Base-by-base conservation (phyloP, 2,329 filamentous ascomycete species). In the Beauveria sp. region DNA sequence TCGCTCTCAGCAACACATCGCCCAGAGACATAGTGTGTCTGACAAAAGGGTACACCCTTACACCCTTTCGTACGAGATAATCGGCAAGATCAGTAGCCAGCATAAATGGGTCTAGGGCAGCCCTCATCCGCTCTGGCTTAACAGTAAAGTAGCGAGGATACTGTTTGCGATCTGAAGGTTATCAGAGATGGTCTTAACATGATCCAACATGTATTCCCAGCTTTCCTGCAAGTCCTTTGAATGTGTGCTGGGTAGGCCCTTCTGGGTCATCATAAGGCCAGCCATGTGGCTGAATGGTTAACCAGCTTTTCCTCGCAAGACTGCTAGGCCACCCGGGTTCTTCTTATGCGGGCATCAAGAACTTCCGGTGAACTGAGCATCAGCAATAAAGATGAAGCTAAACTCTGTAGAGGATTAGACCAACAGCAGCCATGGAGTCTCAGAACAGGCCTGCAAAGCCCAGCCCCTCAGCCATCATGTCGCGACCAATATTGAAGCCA, bases 161-260 rank as follows among this genome's bases (percentile, higher is more conserved):
- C 92, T 89, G 26, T 89, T 89, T 31, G 90, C 89, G 68, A 96
- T 96, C 73, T 88, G 86, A 60, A 96, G 82, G 70, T 88, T 91
- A 78, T 96, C 89, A 62, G 82, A 83, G 64, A 95, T 82, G 6
- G 90, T 93, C 81, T 92, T 90, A 74, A 93, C 84, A 72, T 88
- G 85, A 74, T 96, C 90, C 54, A 96, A 83, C 76, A 96, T 85
- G n/a, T 89, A 88, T 79, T 96, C 89, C 64, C 90, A 87, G 63
- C 85, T 88, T 76, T 96, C 91, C 75, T 96, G 91, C n/a, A 96
- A 76, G 73, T 96, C 91, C 76, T 24, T 24, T 24, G 22, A 96
- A 80, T 96, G 96, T 3, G 89, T 91, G 49, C 84, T 89, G 2
- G 90, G 89, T 31, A 95, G 83, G 61, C 88, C 88, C 73, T 83